A percentile compares a stretch with the other conserved stretches of the same genome.
phyloP scores from a whole-genome alignment of 1,284 basidiomycete genomes.

The Ustilago loliicola region DNA sequence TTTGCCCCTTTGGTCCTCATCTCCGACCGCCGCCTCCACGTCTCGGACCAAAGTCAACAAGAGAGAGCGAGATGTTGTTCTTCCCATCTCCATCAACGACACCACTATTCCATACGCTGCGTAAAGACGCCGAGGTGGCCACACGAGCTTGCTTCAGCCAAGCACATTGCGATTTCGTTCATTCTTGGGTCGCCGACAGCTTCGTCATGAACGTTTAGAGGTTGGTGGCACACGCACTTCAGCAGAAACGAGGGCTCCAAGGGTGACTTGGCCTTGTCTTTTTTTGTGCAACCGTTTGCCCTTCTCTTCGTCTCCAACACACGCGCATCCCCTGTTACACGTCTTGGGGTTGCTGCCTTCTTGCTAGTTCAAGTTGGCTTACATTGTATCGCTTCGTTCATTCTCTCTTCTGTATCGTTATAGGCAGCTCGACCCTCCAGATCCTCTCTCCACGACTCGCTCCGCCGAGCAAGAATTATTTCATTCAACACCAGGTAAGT shows the following conservation, averaged over 20 bases:
- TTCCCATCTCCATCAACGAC: not conserved
- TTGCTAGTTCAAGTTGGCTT: conserved; percentile 10
- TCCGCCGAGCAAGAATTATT: conserved; percentile 16
- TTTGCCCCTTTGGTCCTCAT: conserved; percentile 24
- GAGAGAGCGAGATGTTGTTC: not conserved
- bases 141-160: conserved; percentile 1
- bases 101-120: not conserved
- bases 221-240: not conserved
- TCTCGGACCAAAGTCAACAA: not conserved
- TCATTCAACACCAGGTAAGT: conserved; percentile 26
- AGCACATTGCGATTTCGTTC: conserved; percentile 2
- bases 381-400: conserved; percentile 3
- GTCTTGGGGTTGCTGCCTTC: conserved; percentile 10
- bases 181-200: conserved; percentile 28
- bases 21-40: not conserved
- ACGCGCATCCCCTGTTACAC: not conserved
- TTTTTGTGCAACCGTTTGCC: conserved; percentile 13
- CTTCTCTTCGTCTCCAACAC: not conserved
- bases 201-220: not conserved
- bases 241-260: not conserved
- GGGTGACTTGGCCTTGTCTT: conserved; percentile 6
- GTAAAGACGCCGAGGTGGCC: not conserved
- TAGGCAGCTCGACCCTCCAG: conserved; percentile 19
- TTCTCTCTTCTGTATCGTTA: conserved; percentile 14
- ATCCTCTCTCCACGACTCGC: not conserved